Evolutionary conservation across 805 yeast genomes (phyloP).

Genomic region (Candida loeiensis): DNA sequence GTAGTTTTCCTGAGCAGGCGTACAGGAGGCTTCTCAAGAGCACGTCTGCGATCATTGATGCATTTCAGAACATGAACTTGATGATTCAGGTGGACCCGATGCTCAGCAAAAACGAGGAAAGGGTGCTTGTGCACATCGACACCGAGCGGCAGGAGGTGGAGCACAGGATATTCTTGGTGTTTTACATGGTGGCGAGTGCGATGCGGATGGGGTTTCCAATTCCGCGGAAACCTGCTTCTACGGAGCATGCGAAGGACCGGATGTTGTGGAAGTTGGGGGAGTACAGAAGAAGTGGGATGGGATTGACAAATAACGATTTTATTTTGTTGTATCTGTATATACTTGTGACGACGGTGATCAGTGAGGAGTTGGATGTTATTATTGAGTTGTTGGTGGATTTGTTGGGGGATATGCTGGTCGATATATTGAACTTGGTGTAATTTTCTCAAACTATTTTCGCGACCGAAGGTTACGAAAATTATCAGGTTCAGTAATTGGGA

Average conservation of each 20-base stretch:
- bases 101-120: conserved; percentile 50
- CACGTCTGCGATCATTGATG: conserved; percentile 67
- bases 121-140: conserved; percentile 51
- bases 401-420: conserved; percentile 65
- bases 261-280: conserved; percentile 62
- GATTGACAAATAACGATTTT: conserved; percentile 64
- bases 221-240: conserved; percentile 73
- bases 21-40: conserved; percentile 50
- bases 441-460: no score
- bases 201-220: conserved; percentile 71
- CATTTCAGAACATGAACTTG: conserved; percentile 68
- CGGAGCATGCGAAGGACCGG: conserved; percentile 69
- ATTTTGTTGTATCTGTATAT: conserved; percentile 73
- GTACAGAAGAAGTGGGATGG: conserved; percentile 39
- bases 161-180: conserved; percentile 67
- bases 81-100: conserved; percentile 61
- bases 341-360: conserved; percentile 64
- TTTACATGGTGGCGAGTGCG: conserved; percentile 77
- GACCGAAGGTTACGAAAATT: no score
- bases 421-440: conserved; percentile 47
- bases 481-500: no score
- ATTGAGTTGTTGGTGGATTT: conserved; percentile 52
- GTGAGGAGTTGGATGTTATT: conserved; percentile 60
- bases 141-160: conserved; percentile 66
- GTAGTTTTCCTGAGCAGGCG: conserved; percentile 55